Percentiles rank a stretch among this genome's conserved stretches.
Evolutionary conservation across 805 yeast species (phyloP).

Genomic region (Pichia deserticola): DNA sequence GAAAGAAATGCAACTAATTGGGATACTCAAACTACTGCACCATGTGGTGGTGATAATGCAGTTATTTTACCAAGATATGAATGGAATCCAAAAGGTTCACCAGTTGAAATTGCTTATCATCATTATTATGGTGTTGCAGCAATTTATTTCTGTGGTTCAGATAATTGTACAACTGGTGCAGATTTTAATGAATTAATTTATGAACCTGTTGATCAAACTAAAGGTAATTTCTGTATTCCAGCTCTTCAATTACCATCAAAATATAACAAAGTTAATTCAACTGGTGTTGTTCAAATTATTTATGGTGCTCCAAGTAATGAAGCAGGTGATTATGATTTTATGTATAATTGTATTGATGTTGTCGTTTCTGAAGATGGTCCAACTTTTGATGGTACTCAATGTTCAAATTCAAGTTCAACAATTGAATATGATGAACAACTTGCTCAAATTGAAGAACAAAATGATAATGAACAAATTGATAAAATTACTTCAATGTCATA

Average conservation of each 20-base stretch:
- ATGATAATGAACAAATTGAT: neutral
- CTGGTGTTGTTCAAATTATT: constrained; percentile 26
- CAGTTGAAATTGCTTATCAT: constrained; percentile 19
- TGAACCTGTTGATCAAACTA: constrained; percentile 19
- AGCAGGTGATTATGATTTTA: constrained; percentile 16
- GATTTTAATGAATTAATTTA: constrained; percentile 20
- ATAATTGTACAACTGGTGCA: constrained; percentile 16
- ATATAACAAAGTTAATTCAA: constrained; percentile 15
- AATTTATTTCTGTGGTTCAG: constrained; percentile 22
- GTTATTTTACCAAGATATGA: constrained; percentile 22
- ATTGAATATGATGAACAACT: constrained; percentile 4
- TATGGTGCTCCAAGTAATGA: constrained; percentile 12
- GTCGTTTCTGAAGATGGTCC: constrained; percentile 22
- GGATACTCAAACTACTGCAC: constrained; percentile 22
- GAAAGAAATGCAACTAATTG: constrained; percentile 27
- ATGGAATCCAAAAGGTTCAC: constrained; percentile 29
- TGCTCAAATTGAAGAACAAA: neutral
- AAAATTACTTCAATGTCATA: neutral
- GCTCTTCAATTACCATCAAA: constrained; percentile 20
- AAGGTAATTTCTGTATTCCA: constrained; percentile 25
- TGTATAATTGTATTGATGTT: constrained; percentile 28
- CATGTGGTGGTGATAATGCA: constrained; percentile 26
- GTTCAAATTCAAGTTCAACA: constrained; percentile 16
- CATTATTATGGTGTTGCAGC: constrained; percentile 22
- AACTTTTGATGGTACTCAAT: constrained; percentile 19